Evolutionary conservation across 345 rosid genomes (phyloP), one percentile per base, ranked within the genome.

Genomic region (Eucalyptus lansdowneana): DNA sequence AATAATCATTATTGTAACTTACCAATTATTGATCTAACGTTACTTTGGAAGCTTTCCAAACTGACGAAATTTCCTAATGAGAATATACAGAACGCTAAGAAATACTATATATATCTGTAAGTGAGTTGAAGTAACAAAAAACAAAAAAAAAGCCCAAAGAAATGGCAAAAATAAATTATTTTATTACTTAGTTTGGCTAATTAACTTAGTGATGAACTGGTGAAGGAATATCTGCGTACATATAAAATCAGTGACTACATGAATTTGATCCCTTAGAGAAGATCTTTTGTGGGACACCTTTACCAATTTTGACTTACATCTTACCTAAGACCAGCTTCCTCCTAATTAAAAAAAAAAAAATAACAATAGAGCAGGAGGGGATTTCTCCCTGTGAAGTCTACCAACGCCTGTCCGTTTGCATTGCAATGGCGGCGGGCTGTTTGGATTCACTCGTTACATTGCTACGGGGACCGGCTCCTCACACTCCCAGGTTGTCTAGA

Each of bases 1-100:
- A n/a, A n/a, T n/a, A 62, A 29, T 29, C 34, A 60, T 62, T 29
- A 62, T 13, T 27, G 34, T 62, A 62, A 27, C n/a, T 62, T 62
- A 27, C 31, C 34, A 29, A 62, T 29, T 62, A 27, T 62, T 3
- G 34, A 62, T 29, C 34, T 62, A 3, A 62, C 31, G 0, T 62
- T 62, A 62, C 34, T 62, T 62, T 62, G 69, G 69, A 62, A 62
- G 69, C 69, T 62, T 62, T 62, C 31, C 69, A 62, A 62, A 62
- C 16, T 62, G 34, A 62, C 0, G 31, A 0, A 27, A 16, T 62
- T 62, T 29, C 16, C 0, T 62, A 62, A 62, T 62, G 15, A 62
- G 34, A 62, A 62, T 29, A 34, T 17, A 34, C 3, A 34, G 19
- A 3, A 42, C 24, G 11, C 80, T 31, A 69, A 31, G 42, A 69